Conservation (phyloP, 768 basidiomycete genomes). For the Lentinula sp. region DNA sequence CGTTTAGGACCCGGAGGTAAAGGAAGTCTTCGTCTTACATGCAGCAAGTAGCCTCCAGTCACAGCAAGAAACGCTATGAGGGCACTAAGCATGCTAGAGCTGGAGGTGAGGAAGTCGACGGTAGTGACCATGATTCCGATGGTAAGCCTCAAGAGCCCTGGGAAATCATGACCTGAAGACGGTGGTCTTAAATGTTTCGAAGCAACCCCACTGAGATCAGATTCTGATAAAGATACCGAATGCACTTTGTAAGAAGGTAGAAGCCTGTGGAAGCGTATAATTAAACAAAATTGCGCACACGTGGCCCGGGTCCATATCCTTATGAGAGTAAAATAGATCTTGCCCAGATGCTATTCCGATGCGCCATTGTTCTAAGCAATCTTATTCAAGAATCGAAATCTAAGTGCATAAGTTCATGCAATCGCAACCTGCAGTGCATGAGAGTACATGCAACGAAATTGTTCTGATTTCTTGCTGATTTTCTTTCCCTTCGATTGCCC, state of each 20-base stretch:
- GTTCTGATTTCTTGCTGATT: too few relatives aligned
- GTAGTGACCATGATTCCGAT: background rate
- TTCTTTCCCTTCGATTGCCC: too few relatives aligned
- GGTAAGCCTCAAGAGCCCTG: background rate
- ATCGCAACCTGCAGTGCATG: too few relatives aligned
- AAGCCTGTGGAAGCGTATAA: background rate
- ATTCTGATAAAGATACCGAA: background rate
- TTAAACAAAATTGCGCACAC: background rate
- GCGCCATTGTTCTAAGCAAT: too few relatives aligned
- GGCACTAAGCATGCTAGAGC: background rate
- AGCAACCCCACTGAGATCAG: background rate
- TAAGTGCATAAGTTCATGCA: too few relatives aligned
- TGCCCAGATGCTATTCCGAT: too few relatives aligned
- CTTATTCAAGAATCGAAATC: too few relatives aligned
- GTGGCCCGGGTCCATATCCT: background rate
- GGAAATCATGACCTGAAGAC: too few relatives aligned
- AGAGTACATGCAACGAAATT: too few relatives aligned
- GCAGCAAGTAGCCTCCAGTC: background rate
- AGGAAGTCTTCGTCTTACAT: background rate
- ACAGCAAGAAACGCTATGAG: background rate
- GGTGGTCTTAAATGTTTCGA: background rate
- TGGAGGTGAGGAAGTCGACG: background rate
- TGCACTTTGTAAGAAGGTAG: background rate
- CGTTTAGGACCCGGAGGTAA: slow-evolving; percentile 22
- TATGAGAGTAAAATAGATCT: too few relatives aligned